A percentile compares a stretch with the other conserved stretches of the same genome.
These are phyloP conservation scores for Lactifluus pinguis DNA, from an alignment of 768 basidiomycete species.

Conservation along the genomic window DNA sequence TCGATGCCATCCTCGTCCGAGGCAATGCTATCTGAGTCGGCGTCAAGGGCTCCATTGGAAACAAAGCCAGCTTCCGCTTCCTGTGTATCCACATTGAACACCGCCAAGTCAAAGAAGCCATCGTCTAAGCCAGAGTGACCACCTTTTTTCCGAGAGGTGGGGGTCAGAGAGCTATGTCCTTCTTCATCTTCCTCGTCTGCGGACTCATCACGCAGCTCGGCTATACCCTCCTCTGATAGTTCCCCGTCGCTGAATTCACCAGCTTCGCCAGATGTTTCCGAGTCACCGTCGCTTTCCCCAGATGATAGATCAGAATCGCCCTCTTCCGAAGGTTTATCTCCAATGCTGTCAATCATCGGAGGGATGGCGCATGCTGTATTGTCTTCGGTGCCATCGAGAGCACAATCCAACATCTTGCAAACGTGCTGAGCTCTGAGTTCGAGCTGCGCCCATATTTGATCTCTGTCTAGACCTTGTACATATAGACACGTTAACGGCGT, in stretches of 20 bases:
- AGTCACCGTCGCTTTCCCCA: conserved; percentile 18
- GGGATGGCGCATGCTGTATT: conserved; percentile 26
- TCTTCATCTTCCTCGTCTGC: conserved; percentile 16
- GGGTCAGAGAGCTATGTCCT: not conserved
- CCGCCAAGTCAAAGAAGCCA: conserved; percentile 78
- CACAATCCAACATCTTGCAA: conserved; percentile 56
- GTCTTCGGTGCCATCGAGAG: conserved; percentile 45
- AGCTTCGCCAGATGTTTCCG: conserved; percentile 26
- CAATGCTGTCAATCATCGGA: conserved; percentile 20
- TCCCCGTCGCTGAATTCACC: conserved; percentile 21
- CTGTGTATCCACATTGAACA: conserved; percentile 83
- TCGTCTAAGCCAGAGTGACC: conserved; percentile 63
- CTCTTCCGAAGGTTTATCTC: conserved; percentile 25
- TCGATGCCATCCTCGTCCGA: conserved; percentile 55
- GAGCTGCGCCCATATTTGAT: conserved; percentile 91
- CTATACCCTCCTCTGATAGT: conserved; percentile 22
- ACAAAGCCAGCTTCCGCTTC: conserved; percentile 58
- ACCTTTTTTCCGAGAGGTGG: conserved; percentile 18
- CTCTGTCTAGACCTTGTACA: conserved; percentile 68
- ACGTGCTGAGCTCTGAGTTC: conserved; percentile 71
- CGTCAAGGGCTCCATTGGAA: conserved; percentile 51
- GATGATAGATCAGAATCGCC: conserved; percentile 17
- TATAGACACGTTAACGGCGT: conserved; percentile 76
- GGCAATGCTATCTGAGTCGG: conserved; percentile 37
- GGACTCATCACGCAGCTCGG: conserved; percentile 16